A percentile compares a stretch with the other conserved stretches of the same genome.
Evolutionary conservation across 768 basidiomycete genomes (phyloP).

Genomic region (Phanerochaete carnosa): DNA sequence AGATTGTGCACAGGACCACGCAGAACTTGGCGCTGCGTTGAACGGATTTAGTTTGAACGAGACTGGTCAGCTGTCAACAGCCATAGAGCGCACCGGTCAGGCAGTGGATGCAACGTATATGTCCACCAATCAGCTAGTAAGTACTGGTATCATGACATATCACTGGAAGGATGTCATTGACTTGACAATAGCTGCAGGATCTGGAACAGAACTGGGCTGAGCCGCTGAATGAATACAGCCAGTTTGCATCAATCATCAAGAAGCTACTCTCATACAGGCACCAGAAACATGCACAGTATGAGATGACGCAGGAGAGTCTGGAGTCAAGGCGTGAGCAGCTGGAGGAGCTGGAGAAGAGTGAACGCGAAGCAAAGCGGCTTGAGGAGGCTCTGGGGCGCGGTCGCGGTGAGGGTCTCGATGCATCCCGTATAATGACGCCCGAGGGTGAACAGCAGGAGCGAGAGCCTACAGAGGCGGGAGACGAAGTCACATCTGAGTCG

Average conservation of each 20-base stretch:
- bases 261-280: slow-evolving; percentile 92
- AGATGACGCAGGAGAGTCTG: slow-evolving; percentile 91
- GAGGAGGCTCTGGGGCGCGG: slow-evolving; percentile 68
- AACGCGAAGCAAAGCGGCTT: slow-evolving; percentile 83
- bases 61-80: slow-evolving; percentile 63
- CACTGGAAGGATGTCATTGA: not conserved
- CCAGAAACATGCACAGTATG: slow-evolving; percentile 96
- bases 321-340: slow-evolving; percentile 82
- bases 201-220: slow-evolving; percentile 95
- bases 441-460: slow-evolving; percentile 21
- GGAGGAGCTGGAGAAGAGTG: slow-evolving; percentile 89
- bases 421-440: slow-evolving; percentile 24
- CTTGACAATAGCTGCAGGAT: slow-evolving; percentile 68
- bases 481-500: slow-evolving; percentile 22
- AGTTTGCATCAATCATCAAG: slow-evolving; percentile 94
- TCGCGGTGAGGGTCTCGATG: slow-evolving; percentile 16
- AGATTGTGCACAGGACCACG: slow-evolving; percentile 85
- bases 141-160: slow-evolving; percentile 22
- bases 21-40: slow-evolving; percentile 86
- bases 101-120: slow-evolving; percentile 93
- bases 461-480: slow-evolving; percentile 5
- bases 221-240: slow-evolving; percentile 91
- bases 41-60: slow-evolving; percentile 95
- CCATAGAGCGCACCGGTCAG: slow-evolving; percentile 96
- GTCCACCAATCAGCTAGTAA: slow-evolving; percentile 84